A percentile compares a stretch with the other conserved stretches of the same genome.
These are phyloP conservation scores for Selaginella moellendorffii DNA, from an alignment of 75 land plant species.

Conservation along the genomic window DNA sequence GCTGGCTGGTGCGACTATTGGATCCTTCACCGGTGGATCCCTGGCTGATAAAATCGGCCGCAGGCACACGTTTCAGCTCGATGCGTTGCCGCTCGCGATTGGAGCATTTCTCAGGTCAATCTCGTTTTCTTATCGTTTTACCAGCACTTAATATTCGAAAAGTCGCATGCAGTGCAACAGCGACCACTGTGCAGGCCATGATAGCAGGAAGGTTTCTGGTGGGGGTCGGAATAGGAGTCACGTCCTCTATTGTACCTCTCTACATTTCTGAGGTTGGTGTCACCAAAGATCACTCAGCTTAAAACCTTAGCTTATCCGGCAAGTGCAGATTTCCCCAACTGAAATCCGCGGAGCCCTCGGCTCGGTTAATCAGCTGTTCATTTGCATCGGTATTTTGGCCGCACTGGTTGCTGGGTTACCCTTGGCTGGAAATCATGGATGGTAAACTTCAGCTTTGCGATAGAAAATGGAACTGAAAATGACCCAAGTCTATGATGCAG, in stretches of 20 bases:
- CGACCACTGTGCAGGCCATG: slow-evolving; percentile 62
- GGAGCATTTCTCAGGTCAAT: slow-evolving; percentile 78
- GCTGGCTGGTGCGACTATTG: slow-evolving; percentile 83
- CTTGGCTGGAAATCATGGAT: slow-evolving; percentile 72
- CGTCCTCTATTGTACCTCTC: slow-evolving; percentile 88
- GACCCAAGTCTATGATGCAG: slow-evolving; percentile 20
- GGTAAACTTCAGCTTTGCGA: too few relatives aligned
- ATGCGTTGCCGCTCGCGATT: slow-evolving; percentile 69
- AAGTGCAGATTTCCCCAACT: slow-evolving; percentile 76
- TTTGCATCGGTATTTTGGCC: slow-evolving; percentile 82
- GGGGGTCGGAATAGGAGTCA: slow-evolving; percentile 89
- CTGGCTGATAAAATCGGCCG: slow-evolving; percentile 89
- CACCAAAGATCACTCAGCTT: neutral
- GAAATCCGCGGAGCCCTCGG: slow-evolving; percentile 96
- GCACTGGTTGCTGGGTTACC: slow-evolving; percentile 96
- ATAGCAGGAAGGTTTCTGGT: slow-evolving; percentile 73
- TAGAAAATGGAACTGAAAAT: too few relatives aligned
- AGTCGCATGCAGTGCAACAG: slow-evolving; percentile 52
- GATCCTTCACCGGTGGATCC: slow-evolving; percentile 83
- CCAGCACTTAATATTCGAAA: neutral
- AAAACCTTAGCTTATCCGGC: slow-evolving; percentile 6
- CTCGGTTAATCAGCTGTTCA: slow-evolving; percentile 84
- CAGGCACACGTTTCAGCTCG: slow-evolving; percentile 72
- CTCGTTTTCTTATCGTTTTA: neutral
- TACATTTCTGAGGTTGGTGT: slow-evolving; percentile 82